Evolutionary conservation across 805 yeast genomes (phyloP).

Genomic region (Cyberlindnera amylophila): DNA sequence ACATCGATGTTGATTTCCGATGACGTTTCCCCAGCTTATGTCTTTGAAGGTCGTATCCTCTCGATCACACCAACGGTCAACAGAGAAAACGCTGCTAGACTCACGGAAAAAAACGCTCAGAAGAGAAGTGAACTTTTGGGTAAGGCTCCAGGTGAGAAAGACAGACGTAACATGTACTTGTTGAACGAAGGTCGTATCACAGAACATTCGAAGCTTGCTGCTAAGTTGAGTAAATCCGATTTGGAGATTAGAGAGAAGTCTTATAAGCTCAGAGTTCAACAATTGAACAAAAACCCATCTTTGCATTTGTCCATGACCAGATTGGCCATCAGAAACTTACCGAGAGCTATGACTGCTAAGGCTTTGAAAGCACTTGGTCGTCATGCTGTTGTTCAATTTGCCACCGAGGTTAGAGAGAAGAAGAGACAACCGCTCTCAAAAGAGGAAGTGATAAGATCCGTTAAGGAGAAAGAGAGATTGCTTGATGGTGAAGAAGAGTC

Average conservation of each 20-base stretch:
- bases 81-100: constrained; percentile 71
- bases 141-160: constrained; percentile 73
- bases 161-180: constrained; percentile 78
- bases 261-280: constrained; percentile 79
- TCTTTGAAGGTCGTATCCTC: constrained; percentile 87
- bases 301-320: constrained; percentile 92
- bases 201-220: constrained; percentile 73
- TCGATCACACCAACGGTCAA: constrained; percentile 84
- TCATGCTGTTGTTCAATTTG: constrained; percentile 91
- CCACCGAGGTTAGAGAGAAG: constrained; percentile 75
- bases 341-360: constrained; percentile 86
- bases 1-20: constrained; percentile 79
- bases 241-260: constrained; percentile 87
- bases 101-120: constrained; percentile 68
- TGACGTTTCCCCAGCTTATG: constrained; percentile 85
- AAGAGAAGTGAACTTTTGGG: constrained; percentile 77
- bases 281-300: constrained; percentile 84
- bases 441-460: constrained; percentile 83
- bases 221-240: constrained; percentile 63
- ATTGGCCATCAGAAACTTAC: constrained; percentile 89
- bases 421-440: constrained; percentile 80
- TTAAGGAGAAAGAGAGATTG: constrained; percentile 52
- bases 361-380: constrained; percentile 89
- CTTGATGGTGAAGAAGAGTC: constrained; percentile 41
- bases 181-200: constrained; percentile 93